Base-by-base conservation (phyloP, 495 filamentous ascomycete genomes). In the Neurospora hispaniola region DNA sequence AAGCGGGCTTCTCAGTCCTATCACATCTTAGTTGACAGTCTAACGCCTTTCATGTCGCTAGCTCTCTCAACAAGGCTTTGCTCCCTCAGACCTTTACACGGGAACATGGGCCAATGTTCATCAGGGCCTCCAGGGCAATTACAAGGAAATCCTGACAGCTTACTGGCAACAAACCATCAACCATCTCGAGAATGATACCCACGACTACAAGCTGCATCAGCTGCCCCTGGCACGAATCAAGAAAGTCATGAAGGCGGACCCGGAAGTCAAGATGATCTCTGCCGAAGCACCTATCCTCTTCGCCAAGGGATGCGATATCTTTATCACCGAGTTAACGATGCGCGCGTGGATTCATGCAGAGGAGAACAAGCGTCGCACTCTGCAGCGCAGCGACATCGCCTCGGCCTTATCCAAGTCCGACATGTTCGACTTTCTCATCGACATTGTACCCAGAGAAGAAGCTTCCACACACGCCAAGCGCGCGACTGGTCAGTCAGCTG, bases 351-450 rank as follows among this genome's bases (percentile, higher is more conserved):
- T 99, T 38, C 96, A 98, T 77, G 96, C 96, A 5, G 96, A 99
- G 79, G 96, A 99, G 81, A 99, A 99, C 86, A 99, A 99, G 85
- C 88, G 96, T 16, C 90, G 96, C 14, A 99, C 96, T 2, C 86
- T 99, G 42, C 96, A 99, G 82, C 90, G 96, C 62, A 96, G 93
- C 68, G 96, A 99, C 79, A 99, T 99, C 80, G 96, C 96, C 70
- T 94, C 92, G 38, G 96, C 96, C 18, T 86, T 99, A 41, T 92
- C 94, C 72, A 98, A 98, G 83, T 97, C 93, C 43, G 96, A 99
- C 82, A 98, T 99, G 96, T 99, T 99, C 82, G 96, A 99, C 84
- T 99, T 99, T 83, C 86, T 99, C 71, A 99, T 99, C 80, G 96
- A 99, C 81, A 99, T 99, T 73, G 96, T 99, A 9, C 96, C 96